Evolutionary conservation across 169 alveolate species (phyloP).

Genomic region (Neospora caninum): DNA sequence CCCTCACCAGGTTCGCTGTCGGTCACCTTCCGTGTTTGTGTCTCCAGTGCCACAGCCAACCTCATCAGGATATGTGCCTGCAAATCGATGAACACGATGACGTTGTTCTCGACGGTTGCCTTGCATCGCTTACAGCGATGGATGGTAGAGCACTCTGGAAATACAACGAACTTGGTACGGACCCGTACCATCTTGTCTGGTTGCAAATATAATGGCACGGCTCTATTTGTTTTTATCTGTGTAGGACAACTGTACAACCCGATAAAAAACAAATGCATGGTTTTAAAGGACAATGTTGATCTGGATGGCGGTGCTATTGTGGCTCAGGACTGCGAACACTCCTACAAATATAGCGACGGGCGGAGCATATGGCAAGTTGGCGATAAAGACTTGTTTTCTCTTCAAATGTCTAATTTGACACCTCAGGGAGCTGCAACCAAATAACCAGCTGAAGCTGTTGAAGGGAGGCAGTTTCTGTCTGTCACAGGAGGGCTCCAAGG

Average conservation of each 20-base stretch:
- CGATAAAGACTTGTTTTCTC: background rate
- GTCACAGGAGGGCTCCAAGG: constrained; percentile 85
- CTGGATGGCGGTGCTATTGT: constrained; percentile 82
- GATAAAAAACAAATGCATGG: constrained; percentile 78
- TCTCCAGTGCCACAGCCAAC: background rate
- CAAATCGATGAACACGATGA: constrained; percentile 63
- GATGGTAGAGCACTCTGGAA: constrained; percentile 67
- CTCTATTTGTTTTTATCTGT: background rate
- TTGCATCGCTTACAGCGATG: constrained; percentile 27
- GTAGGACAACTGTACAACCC: constrained; percentile 73
- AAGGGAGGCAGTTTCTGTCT: constrained; percentile 89
- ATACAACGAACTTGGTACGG: constrained; percentile 55
- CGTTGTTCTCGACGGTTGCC: constrained; percentile 60
- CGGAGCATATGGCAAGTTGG: constrained; percentile 62
- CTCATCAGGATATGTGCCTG: constrained; percentile 53
- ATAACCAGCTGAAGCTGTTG: constrained; percentile 86
- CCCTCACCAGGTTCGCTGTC: constrained; percentile 59
- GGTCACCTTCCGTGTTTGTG: background rate
- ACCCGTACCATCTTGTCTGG: background rate
- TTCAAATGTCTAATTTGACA: background rate
- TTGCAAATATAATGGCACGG: background rate
- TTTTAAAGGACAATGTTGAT: constrained; percentile 78
- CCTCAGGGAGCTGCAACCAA: constrained; percentile 86
- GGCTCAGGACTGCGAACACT: constrained; percentile 70
- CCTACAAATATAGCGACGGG: constrained; percentile 60